Evolutionary conservation across 75 land plant species (phyloP).

Genomic region (Cunninghamia lanceolata): DNA sequence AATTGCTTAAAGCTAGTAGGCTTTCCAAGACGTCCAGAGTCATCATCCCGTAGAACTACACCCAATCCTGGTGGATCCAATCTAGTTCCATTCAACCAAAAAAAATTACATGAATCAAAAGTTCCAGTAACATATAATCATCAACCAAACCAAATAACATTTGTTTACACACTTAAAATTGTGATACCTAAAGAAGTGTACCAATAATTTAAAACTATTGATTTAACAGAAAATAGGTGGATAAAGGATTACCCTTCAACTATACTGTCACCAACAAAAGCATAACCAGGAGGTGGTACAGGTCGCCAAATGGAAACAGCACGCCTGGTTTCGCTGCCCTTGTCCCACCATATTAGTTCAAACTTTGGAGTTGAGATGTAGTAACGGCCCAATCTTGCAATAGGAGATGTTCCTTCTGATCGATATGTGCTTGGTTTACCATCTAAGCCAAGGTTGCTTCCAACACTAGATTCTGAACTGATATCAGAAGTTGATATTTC

Average conservation of each 20-base stretch:
- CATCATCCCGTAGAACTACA: conserved; percentile 64
- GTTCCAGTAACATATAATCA: not conserved
- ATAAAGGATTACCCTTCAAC: conserved; percentile 71
- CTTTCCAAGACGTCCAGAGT: conserved; percentile 68
- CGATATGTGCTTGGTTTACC: conserved; percentile 29
- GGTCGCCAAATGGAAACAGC: conserved; percentile 96
- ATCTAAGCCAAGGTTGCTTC: conserved; percentile 18
- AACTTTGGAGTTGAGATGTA: conserved; percentile 82
- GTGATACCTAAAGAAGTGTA: not conserved
- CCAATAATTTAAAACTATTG: not conserved
- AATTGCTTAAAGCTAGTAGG: conserved; percentile 82
- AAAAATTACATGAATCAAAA: not conserved
- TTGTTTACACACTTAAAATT: not conserved
- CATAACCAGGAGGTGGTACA: conserved; percentile 75
- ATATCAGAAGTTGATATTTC: conserved; percentile 14
- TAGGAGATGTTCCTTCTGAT: conserved; percentile 54
- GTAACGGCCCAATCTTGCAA: conserved; percentile 44
- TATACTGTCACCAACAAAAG: conserved; percentile 83
- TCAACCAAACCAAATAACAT: not conserved
- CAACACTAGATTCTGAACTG: conserved; percentile 13
- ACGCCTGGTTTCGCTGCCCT: conserved; percentile 67
- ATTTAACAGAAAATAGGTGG: not conserved
- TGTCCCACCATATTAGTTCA: conserved; percentile 98
- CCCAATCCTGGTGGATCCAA: conserved; percentile 92
- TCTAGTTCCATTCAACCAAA: conserved; percentile 33